Conservation (phyloP, 176 grass and related monocot genomes). For the Eremochloa ophiuroides region DNA sequence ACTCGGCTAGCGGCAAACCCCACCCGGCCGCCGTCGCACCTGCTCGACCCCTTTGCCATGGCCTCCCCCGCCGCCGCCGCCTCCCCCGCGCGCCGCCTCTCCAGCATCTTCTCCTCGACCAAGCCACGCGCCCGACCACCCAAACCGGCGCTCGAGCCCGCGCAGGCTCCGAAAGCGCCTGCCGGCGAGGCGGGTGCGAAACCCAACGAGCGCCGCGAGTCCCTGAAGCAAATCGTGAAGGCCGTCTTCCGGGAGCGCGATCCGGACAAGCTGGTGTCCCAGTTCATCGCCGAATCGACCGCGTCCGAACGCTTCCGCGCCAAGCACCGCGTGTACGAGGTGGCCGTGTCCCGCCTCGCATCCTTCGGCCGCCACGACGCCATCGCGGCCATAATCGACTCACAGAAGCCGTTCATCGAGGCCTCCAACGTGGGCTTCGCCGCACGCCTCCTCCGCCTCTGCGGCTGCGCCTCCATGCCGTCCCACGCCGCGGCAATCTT, state of each 20-base stretch:
- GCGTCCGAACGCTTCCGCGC: not conserved
- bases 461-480: conserved; percentile 51
- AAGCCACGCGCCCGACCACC: not conserved
- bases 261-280: conserved; percentile 49
- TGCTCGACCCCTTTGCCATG: not conserved
- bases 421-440: conserved; percentile 32
- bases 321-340: conserved; percentile 40
- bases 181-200: not conserved
- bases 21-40: not conserved
- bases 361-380: conserved; percentile 29
- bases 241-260: conserved; percentile 28
- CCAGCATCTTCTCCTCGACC: not conserved
- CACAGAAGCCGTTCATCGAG: conserved; percentile 55
- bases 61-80: not conserved
- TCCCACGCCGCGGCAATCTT: conserved; percentile 40
- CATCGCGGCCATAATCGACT: conserved; percentile 43
- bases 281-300: conserved; percentile 41
- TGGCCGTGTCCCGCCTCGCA: conserved; percentile 43
- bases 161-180: not conserved
- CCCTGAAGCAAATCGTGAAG: not conserved
- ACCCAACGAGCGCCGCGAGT: not conserved
- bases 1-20: not conserved
- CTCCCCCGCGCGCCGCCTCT: conserved; percentile 26
- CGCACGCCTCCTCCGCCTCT: conserved; percentile 50
- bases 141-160: not conserved